Evolutionary conservation across 2,329 filamentous ascomycete genomes (phyloP), one percentile per base, ranked within the genome.

Genomic region (Fusarium sp.): DNA sequence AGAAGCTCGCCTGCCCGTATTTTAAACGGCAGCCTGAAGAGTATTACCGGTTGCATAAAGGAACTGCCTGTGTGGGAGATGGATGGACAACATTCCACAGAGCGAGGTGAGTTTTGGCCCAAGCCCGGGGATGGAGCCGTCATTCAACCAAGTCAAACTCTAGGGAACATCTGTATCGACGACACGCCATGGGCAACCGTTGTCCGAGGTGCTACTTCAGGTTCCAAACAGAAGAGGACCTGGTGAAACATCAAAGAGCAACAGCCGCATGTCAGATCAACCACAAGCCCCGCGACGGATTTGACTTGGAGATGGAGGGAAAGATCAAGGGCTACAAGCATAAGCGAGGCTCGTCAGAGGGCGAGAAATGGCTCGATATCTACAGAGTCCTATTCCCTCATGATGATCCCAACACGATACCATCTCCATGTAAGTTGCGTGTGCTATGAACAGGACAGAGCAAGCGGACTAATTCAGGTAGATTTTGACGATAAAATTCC

Each of bases 11-110:
- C 15, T 40, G 37, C 9, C 37, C 37, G 37, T 40, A 40, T n/a
- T 40, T 40, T 7, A 40, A 40, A n/a, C 12, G 37, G 8, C 37
- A n/a, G 7, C 37, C 37, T 7, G 37, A 40, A 8, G 37, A 40
- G 37, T 40, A 40, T 15, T 40, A 40, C 37, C 37, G 37, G 13
- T 15, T 40, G 3, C 37, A 40, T n/a, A 40, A 40, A 40, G 37
- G 37, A 7, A 40, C 37, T 40, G 37, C 37, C 37, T 40, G 37
- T 40, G 37, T 40, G n/a, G 37, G 37, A 40, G 37, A 40, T n/a
- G 37, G 37, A 7, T 40, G 37, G 37, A n/a, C 13, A n/a, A n/a
- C 37, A n/a, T n/a, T 40, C n/a, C 37, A 40, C 37, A 40, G 37
- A 40, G 37, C n/a, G 13, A 40, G 37, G 37, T 40, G 37, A 40